Percentiles rank a stretch among this genome's conserved stretches.
Conservation (phyloP, 139 green algal species). For the Marvania coccoides region DNA sequence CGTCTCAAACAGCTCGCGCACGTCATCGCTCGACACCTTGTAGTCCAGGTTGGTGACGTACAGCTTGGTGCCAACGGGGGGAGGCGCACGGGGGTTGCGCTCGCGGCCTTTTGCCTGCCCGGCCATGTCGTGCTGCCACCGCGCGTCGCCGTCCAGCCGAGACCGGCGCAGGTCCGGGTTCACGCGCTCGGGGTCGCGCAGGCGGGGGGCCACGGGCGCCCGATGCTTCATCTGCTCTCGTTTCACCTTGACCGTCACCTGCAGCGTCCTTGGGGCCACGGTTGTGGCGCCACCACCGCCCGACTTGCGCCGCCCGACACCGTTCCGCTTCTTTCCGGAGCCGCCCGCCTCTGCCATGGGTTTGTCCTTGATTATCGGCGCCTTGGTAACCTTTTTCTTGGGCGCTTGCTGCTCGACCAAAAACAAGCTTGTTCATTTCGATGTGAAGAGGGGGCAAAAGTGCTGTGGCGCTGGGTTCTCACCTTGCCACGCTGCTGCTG, state of each 20-base stretch:
- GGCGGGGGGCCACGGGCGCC: background rate
- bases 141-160: constrained; percentile 4
- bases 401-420: too few species aligned
- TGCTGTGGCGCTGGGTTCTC: too few species aligned
- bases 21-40: constrained; percentile 47
- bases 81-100: background rate
- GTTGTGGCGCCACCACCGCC: background rate
- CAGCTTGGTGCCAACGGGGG: constrained; percentile 22
- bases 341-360: background rate
- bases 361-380: too few species aligned
- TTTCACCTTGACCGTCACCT: background rate
- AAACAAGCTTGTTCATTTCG: too few species aligned
- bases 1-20: constrained; percentile 48
- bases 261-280: too few species aligned
- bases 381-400: too few species aligned
- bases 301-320: background rate
- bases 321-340: background rate
- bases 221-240: background rate
- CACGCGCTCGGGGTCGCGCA: background rate
- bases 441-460: too few species aligned
- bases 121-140: constrained; percentile 35
- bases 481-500: too few species aligned
- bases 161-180: background rate
- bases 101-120: background rate
- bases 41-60: constrained; percentile 49